phyloP scores from a whole-genome alignment of 2,329 filamentous ascomycete species.

The Didymellaceae sp. region DNA sequence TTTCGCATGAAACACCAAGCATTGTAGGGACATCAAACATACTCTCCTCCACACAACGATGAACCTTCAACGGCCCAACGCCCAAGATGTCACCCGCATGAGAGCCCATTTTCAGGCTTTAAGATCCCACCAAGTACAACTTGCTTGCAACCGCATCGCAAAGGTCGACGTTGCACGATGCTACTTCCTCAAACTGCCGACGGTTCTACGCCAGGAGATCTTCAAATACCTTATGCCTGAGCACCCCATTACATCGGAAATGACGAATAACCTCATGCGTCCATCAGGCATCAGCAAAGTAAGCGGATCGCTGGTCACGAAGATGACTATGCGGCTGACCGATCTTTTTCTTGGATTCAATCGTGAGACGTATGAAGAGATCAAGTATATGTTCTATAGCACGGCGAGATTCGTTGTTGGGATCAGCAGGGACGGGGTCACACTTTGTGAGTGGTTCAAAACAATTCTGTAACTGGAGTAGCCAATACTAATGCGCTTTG shows the following conservation, averaged over 20 bases:
- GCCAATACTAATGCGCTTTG: background rate
- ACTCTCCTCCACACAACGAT: too few relatives aligned
- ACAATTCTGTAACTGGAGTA: background rate
- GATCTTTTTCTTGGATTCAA: conserved; percentile 28
- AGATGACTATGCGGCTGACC: background rate
- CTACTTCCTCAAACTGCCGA: conserved; percentile 40
- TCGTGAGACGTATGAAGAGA: conserved; percentile 36
- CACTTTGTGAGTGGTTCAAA: conserved; percentile 33
- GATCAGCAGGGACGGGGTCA: conserved; percentile 40
- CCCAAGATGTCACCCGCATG: too few relatives aligned
- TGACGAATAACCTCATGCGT: background rate
- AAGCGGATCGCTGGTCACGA: background rate
- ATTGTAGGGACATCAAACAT: too few relatives aligned
- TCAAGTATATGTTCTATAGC: conserved; percentile 39
- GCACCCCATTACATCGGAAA: conserved; percentile 29
- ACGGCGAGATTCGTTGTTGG: conserved; percentile 40
- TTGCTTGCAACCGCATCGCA: too few relatives aligned
- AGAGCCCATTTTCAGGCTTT: too few relatives aligned
- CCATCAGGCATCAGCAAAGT: background rate
- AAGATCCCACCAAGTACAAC: too few relatives aligned
- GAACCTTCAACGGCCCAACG: too few relatives aligned
- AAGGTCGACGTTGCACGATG: conserved; percentile 42
- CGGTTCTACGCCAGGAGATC: conserved; percentile 41
- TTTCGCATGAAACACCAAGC: too few relatives aligned
- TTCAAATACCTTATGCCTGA: conserved; percentile 41